These are phyloP conservation scores for Aspergillus leporis DNA, from an alignment of 495 filamentous ascomycete genomes.

Conservation along the genomic window DNA sequence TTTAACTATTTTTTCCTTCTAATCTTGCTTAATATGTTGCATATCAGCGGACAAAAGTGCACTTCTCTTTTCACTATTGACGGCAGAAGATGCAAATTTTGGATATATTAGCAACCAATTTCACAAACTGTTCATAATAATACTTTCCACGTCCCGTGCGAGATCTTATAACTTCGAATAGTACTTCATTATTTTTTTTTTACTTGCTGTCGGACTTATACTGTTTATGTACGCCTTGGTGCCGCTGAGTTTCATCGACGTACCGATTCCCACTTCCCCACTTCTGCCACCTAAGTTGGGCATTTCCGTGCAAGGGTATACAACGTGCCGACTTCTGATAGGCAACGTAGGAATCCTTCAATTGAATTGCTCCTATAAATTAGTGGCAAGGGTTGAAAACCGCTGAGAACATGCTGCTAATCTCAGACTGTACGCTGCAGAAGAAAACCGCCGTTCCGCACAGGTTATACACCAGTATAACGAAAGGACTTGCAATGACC, in stretches of 20 bases:
- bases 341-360: neutral
- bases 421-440: too few species aligned
- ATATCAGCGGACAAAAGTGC: neutral
- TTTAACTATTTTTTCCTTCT: neutral
- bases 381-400: neutral
- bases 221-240: neutral
- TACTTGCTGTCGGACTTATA: neutral
- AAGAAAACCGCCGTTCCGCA: too few species aligned
- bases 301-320: neutral
- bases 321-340: neutral
- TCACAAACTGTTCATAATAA: neutral
- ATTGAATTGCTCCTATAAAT: neutral
- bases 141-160: neutral
- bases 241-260: neutral
- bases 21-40: neutral
- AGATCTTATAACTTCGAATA: neutral
- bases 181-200: neutral
- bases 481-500: too few species aligned
- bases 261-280: neutral
- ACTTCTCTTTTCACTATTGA: neutral
- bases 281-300: neutral
- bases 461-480: too few species aligned
- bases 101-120: constrained; percentile 2
- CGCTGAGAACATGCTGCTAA: neutral
- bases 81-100: neutral